A percentile compares a stretch with the other conserved stretches of the same genome.
Evolutionary conservation across 2,329 filamentous ascomycete species (phyloP).

Genomic region (Leptographium lundbergii): DNA sequence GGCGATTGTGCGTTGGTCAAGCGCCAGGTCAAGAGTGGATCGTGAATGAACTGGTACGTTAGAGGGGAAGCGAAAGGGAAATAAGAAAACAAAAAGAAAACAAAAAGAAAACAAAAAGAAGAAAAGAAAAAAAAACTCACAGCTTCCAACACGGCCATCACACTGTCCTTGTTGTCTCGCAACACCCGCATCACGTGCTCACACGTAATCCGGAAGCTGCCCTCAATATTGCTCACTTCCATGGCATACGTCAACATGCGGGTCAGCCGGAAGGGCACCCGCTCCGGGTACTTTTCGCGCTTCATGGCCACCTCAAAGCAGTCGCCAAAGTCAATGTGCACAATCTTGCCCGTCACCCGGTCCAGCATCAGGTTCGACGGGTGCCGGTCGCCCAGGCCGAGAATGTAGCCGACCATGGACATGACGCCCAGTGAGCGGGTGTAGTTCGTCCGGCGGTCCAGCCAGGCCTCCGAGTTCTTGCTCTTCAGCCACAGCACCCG

Average conservation of each 20-base stretch:
- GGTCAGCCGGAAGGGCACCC: conserved; percentile 93
- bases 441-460: conserved; percentile 96
- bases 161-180: conserved; percentile 91
- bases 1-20: conserved; percentile 55
- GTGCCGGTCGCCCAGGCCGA: conserved; percentile 91
- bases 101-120: conserved; percentile 1
- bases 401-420: conserved; percentile 99
- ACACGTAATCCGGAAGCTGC: conserved; percentile 94
- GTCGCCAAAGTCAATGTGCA: conserved; percentile 98
- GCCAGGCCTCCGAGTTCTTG: conserved; percentile 94
- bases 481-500: conserved; percentile 98
- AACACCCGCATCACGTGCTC: conserved; percentile 98
- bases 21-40: conserved; percentile 96
- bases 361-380: conserved; percentile 98
- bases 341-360: conserved; percentile 86
- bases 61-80: background rate
- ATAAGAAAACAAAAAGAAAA: conserved; percentile 11
- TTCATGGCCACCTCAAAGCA: conserved; percentile 99
- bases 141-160: conserved; percentile 96
- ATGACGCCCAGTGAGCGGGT: conserved; percentile 94
- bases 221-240: conserved; percentile 99
- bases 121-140: conserved; percentile 41
- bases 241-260: conserved; percentile 99
- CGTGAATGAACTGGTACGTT: conserved; percentile 99
- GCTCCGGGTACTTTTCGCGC: conserved; percentile 95